Conservation (phyloP, 139 green algal genomes). For the Chlamydomonas urium region DNA sequence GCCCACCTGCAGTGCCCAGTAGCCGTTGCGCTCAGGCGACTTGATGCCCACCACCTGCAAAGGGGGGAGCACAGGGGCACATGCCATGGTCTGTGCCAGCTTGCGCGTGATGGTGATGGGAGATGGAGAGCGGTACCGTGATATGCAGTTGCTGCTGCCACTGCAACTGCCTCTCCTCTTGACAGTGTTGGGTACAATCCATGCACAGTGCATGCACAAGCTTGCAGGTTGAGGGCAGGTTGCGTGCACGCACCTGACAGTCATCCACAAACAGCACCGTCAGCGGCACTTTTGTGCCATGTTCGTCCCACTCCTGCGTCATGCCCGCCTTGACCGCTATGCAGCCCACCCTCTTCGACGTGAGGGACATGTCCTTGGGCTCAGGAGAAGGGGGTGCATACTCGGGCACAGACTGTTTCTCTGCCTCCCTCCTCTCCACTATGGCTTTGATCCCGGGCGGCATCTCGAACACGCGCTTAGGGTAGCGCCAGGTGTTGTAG, state of each 20-base stretch:
- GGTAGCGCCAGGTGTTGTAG: constrained; percentile 15
- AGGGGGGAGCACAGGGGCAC: neutral
- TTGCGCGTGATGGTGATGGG: neutral
- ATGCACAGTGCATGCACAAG: neutral
- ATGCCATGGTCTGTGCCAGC: neutral
- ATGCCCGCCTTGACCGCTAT: constrained; percentile 95
- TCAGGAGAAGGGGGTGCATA: neutral
- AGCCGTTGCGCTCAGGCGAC: constrained; percentile 64
- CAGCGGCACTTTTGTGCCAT: constrained; percentile 77
- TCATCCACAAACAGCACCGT: constrained; percentile 97
- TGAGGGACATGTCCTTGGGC: constrained; percentile 6
- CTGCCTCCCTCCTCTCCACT: neutral
- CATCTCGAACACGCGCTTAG: constrained; percentile 1
- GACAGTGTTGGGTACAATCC: neutral
- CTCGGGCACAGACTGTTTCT: neutral
- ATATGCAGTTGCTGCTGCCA: neutral
- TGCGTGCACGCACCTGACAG: constrained; percentile 64
- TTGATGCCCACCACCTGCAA: constrained; percentile 84
- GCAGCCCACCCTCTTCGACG: constrained; percentile 63
- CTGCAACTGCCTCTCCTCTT: neutral
- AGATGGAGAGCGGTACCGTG: neutral
- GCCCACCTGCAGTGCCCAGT: constrained; percentile 79
- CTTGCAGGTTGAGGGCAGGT: neutral
- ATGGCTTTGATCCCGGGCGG: neutral
- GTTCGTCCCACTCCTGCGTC: constrained; percentile 94